Conservation (phyloP, 495 filamentous ascomycete species). For the Echria macrotheca region DNA sequence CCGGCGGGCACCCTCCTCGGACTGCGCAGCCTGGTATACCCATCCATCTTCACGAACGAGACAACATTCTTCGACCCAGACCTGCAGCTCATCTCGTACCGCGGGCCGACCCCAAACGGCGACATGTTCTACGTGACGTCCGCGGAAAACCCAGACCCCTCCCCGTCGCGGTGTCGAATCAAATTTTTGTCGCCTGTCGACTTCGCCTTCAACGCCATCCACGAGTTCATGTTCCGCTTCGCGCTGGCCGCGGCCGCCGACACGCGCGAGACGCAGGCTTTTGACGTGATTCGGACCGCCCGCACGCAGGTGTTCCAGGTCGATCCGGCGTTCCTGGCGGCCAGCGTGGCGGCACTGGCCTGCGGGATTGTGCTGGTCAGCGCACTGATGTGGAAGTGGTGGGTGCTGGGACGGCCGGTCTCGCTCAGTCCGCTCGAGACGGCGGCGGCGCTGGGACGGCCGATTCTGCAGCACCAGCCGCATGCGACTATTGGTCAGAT, state of each 20-base stretch:
- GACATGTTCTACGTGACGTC: not conserved
- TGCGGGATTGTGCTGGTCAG: not conserved
- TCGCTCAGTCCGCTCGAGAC: slow-evolving; percentile 5
- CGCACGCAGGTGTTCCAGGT: not conserved
- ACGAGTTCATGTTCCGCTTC: not conserved
- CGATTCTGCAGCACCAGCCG: not conserved
- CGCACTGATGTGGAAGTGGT: slow-evolving; percentile 1
- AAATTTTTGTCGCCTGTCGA: not conserved
- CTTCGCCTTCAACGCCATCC: not conserved
- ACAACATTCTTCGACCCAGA: not conserved
- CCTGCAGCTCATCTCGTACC: not conserved
- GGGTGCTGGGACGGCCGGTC: not conserved
- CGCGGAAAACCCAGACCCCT: not conserved
- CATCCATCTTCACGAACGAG: not conserved
- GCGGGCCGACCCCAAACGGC: not conserved
- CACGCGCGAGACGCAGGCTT: not conserved
- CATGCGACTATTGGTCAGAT: slow-evolving; percentile 1
- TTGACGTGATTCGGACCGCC: not conserved
- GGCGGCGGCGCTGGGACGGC: not conserved
- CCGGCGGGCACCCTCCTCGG: not conserved
- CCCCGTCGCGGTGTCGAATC: not conserved
- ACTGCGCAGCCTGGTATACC: not conserved
- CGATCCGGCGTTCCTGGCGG: not conserved
- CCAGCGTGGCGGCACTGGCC: not conserved
- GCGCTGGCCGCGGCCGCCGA: not conserved